Base-by-base conservation (phyloP, 257 asterid genomes). In the Nicotiana benthamiana region DNA sequence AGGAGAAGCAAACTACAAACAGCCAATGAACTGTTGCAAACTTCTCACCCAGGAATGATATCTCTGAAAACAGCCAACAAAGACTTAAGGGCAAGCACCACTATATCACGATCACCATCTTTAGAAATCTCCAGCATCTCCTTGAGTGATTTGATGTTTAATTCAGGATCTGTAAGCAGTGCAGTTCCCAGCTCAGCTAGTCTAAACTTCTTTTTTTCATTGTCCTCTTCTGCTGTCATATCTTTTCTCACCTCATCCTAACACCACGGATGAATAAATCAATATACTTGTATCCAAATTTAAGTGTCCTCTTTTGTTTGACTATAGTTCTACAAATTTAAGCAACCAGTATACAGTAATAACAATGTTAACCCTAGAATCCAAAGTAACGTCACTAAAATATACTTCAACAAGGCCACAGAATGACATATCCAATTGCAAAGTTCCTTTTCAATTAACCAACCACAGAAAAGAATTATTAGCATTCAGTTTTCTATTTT, bases 41-140 rank as follows among this genome's bases (percentile, higher is more conserved):
- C 80, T 81, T 28, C 90, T 82, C 88, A 92, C 99, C 99, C 98
- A 53, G 99, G 99, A 86, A 92, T 90, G 61, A 96, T 94, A 87
- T 94, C 98, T 88, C 88, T 94, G 83, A 96, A 96, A 75, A 96
- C 97, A 77, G 99, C 99, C 87, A 96, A 85, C 88, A 96, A 87
- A 61, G 99, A 96, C 83, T 91, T 90, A 60, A 96, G 88, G 26
- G 90, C 93, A 64, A 96, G 97, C 22, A 86, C 79, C 77, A 90
- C 94, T 70, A 92, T 86, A 54, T 81, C 75, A 85, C 81, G 82
- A 83, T 94, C 88, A 77, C 87, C 87, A 85, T 94, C 97, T 84
- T 85, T 94, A 53, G 91, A 86, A 78, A 92, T 88, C 81, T 96
- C 94, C 86, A 96, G 88, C 93, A 96, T 96, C 85, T 96, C 99